phyloP scores from a whole-genome alignment of 768 basidiomycete genomes.

The Suillus sp. region DNA sequence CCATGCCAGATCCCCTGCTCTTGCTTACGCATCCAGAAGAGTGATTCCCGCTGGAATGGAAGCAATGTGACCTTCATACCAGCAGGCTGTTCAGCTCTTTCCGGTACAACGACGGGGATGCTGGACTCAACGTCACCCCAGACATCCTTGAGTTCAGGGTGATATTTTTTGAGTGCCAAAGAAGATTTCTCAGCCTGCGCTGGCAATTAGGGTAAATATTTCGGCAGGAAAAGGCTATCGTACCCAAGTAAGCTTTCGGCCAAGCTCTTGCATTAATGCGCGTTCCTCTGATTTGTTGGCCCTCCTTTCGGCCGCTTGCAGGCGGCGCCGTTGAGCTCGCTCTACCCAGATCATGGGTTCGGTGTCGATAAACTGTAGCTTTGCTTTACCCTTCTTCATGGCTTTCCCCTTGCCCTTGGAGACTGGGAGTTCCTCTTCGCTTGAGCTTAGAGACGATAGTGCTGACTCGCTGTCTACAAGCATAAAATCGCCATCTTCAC shows the following conservation, averaged over 20 bases:
- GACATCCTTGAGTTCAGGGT: slow-evolving; percentile 78
- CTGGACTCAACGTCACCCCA: slow-evolving; percentile 84
- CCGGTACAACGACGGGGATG: slow-evolving; percentile 61
- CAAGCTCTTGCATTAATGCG: slow-evolving; percentile 56
- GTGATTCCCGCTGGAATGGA: slow-evolving; percentile 94
- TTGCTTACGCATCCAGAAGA: slow-evolving; percentile 96
- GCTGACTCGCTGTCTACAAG: slow-evolving; percentile 18
- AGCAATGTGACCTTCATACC: slow-evolving; percentile 85
- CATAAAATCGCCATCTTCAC: slow-evolving; percentile 18
- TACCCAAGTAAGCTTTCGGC: slow-evolving; percentile 75
- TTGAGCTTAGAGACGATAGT: slow-evolving; percentile 12
- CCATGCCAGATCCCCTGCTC: slow-evolving; percentile 86
- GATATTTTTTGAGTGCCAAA: slow-evolving; percentile 63
- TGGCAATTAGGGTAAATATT: slow-evolving; percentile 13
- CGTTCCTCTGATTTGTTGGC: slow-evolving; percentile 49
- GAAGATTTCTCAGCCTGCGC: slow-evolving; percentile 70
- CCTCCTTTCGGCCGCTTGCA: slow-evolving; percentile 26
- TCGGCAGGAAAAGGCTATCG: slow-evolving; percentile 27
- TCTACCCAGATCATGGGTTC: slow-evolving; percentile 18
- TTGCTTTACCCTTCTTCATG: slow-evolving; percentile 29
- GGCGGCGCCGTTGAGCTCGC: slow-evolving; percentile 16
- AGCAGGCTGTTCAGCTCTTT: slow-evolving; percentile 74
- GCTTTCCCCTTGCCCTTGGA: slow-evolving; percentile 38
- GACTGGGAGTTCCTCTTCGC: slow-evolving; percentile 17
- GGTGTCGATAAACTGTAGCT: slow-evolving; percentile 14